Base-by-base conservation (phyloP, 305 asterid genomes). In the Fraxinus sp. region DNA sequence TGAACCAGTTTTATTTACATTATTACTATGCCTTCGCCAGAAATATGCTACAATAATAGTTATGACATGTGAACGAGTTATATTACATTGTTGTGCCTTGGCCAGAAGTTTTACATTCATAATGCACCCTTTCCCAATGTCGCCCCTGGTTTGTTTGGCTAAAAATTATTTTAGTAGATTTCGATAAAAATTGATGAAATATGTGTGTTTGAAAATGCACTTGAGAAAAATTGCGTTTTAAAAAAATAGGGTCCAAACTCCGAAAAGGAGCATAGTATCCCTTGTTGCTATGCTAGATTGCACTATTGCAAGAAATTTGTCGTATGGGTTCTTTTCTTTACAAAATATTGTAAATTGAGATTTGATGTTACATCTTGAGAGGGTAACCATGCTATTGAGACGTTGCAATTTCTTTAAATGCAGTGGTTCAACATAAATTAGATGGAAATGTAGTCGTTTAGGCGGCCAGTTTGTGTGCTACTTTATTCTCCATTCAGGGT, bases 1-100 rank as follows among this genome's bases (percentile, higher is more conserved):
- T 52, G 26, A 72, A 35, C 77, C 62, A 28, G 46, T 74, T 82
- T 26, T 76, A 71, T 75, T 57, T 80, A 24, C 82, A 78, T 16
- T 14, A 76, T 79, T 28, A 62, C 79, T 70, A 71, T 71, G 44
- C 26, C 44, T 71, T 30, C 11, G 75, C 22, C 41, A 30, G 46
- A 32, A 71, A 71, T 32, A 24, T 71, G 76, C 24, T 32, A 71
- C 37, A 14, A 6, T 32, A 70, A 70, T 70, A 70, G 44, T 32
- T 2, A 16, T 30, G n/a, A 71, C 32, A 68, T 68, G 11, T 68
- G 3, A 28, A 18, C 16, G 14, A 8, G 16, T 26, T 7, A 64
- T 64, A 64, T 26, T 64, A 22, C 33, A 22, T 64, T 26, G 32
- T 64, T 20, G 72, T 64, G 33, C 32, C 72, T 59, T 6, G 30